Conservation (phyloP, 202 grass and related monocot genomes). For the Panicum hallii region DNA sequence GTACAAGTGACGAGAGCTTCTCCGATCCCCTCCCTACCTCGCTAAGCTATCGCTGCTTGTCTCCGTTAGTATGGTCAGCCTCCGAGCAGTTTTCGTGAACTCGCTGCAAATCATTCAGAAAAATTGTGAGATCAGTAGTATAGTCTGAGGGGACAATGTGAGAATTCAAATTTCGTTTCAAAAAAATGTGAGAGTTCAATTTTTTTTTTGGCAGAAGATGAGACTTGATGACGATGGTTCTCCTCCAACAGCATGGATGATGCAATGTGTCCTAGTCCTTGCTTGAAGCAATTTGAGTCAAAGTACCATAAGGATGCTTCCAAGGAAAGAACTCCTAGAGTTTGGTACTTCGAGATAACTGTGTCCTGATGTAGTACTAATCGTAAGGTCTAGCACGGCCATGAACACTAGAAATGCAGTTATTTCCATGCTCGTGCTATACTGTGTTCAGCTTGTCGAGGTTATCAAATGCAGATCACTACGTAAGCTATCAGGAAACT, state of each 20-base stretch:
- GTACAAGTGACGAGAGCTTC: slow-evolving; percentile 42
- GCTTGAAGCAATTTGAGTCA: slow-evolving; percentile 41
- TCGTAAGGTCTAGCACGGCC: neutral
- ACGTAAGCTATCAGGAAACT: neutral
- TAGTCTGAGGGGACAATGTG: neutral
- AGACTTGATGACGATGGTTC: neutral
- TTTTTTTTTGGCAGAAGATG: neutral
- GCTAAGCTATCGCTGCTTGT: slow-evolving; percentile 53
- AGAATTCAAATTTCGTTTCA: no score
- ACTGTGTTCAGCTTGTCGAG: neutral
- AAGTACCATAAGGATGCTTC: slow-evolving; percentile 46
- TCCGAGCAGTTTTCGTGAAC: slow-evolving; percentile 78
- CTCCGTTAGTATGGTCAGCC: slow-evolving; percentile 78
- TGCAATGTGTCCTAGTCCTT: slow-evolving; percentile 9
- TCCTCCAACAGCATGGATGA: slow-evolving; percentile 21
- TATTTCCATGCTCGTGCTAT: neutral
- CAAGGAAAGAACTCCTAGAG: slow-evolving; percentile 51
- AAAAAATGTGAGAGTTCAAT: neutral
- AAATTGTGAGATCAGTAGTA: neutral
- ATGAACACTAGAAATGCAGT: neutral
- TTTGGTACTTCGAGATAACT: slow-evolving; percentile 28
- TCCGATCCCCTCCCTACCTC: slow-evolving; percentile 42
- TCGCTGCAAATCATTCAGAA: slow-evolving; percentile 67
- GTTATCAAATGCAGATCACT: neutral
- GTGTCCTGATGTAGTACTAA: neutral